phyloP scores from a whole-genome alignment of 176 grass and related monocot species.

The Hsuehochloa calcarea region DNA sequence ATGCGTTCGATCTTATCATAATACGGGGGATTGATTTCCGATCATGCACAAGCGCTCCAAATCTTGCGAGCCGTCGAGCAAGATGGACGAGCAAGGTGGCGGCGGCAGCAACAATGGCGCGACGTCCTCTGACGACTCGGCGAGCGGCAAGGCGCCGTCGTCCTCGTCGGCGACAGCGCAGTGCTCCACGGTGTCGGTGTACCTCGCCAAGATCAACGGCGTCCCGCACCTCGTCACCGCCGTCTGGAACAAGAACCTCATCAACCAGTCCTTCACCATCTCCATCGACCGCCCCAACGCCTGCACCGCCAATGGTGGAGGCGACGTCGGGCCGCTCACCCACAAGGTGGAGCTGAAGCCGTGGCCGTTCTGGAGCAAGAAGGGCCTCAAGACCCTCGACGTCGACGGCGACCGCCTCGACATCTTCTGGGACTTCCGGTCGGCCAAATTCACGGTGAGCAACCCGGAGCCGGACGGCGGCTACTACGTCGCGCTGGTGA shows the following conservation, averaged over 20 bases:
- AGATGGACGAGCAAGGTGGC: conserved; percentile 31
- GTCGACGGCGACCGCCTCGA: conserved; percentile 58
- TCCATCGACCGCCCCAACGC: conserved; percentile 40
- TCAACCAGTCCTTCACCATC: conserved; percentile 91
- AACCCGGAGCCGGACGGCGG: conserved; percentile 63
- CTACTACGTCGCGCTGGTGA: conserved; percentile 67
- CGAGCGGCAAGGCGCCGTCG: conserved; percentile 23
- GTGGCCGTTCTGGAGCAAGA: conserved; percentile 96
- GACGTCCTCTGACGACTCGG: conserved; percentile 49
- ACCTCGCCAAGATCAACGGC: conserved; percentile 58
- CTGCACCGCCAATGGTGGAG: not conserved
- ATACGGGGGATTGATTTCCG: not conserved
- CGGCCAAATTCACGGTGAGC: conserved; percentile 60
- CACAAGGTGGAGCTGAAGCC: conserved; percentile 94
- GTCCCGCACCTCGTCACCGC: conserved; percentile 49
- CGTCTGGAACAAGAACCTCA: conserved; percentile 79
- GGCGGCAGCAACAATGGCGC: not conserved
- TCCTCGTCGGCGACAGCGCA: conserved; percentile 42
- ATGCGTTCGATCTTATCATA: not conserved
- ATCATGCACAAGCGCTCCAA: conserved; percentile 48
- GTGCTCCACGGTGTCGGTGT: conserved; percentile 64
- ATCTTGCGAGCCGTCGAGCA: conserved; percentile 38
- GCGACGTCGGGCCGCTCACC: conserved; percentile 25
- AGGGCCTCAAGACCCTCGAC: conserved; percentile 68
- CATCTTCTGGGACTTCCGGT: conserved; percentile 84